Percentiles rank a stretch among this genome's conserved stretches.
These are phyloP conservation scores for Pythium plurisporium DNA, from an alignment of 352 stramenopile genomes.

Conservation along the genomic window DNA sequence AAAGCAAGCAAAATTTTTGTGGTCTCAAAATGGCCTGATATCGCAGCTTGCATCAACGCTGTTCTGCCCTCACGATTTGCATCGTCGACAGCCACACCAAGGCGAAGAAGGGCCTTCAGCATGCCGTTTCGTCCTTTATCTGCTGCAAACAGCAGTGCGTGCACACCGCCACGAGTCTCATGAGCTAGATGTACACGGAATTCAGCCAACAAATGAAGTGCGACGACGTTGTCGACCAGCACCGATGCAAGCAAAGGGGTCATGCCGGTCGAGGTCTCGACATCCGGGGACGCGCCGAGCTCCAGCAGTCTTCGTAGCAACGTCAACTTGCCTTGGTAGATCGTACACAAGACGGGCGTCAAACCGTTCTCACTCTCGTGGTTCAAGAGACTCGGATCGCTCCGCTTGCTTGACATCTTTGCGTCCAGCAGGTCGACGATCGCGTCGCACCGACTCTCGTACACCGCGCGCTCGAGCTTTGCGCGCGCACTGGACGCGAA, in stretches of 20 bases:
- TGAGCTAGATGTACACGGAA: constrained; percentile 34
- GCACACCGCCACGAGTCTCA: constrained; percentile 34
- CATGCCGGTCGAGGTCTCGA: constrained; percentile 37
- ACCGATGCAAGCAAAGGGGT: constrained; percentile 49
- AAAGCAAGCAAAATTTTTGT: constrained; percentile 39
- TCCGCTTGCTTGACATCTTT: neutral
- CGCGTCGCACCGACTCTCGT: constrained; percentile 32
- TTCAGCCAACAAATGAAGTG: constrained; percentile 40
- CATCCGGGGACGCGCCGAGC: constrained; percentile 37
- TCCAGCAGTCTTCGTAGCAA: constrained; percentile 46
- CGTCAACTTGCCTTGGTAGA: constrained; percentile 31
- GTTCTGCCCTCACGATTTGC: constrained; percentile 27
- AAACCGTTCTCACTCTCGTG: constrained; percentile 55
- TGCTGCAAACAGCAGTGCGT: constrained; percentile 36
- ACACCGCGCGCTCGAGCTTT: constrained; percentile 49
- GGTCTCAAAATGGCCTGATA: constrained; percentile 35
- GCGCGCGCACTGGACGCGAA: constrained; percentile 25
- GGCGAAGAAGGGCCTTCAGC: constrained; percentile 35
- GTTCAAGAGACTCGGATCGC: constrained; percentile 26
- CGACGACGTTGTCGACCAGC: constrained; percentile 43
- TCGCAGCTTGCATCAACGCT: constrained; percentile 45
- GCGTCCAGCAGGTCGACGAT: constrained; percentile 40
- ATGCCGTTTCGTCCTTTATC: constrained; percentile 43
- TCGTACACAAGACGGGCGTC: constrained; percentile 44
- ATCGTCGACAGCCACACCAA: constrained; percentile 33